Evolutionary conservation across 2,329 filamentous ascomycete genomes (phyloP), one percentile per base, ranked within the genome.

Genomic region (Cladosporium velox): DNA sequence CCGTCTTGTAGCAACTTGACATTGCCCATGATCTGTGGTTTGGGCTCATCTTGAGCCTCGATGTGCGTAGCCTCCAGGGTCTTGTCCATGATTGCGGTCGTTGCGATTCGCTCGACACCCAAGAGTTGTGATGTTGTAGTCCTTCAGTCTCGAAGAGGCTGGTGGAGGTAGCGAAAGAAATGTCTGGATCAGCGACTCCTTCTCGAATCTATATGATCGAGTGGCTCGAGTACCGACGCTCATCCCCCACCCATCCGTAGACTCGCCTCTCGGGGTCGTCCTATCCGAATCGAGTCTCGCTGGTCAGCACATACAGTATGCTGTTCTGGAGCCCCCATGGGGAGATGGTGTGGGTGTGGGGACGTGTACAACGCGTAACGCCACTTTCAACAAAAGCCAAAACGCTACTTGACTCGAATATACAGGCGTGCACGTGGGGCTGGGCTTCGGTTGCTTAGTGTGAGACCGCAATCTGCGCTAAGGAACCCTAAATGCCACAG

Each of bases 1-100:
- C 26, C 54, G 47, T 51, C 60, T 54, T 63, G 47, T 35, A 63
- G 41, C 7, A 63, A 44, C 26, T 55, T 24, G 14, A 63, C 47
- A 18, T 63, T 44, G 47, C 60, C 60, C 60, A 63, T 54, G 6
- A 38, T 24, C 32, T 63, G 32, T 54, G 49, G n/a, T 34, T 58
- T 21, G 34, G 21, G 21, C 26, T 60, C 38, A 47, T 52, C 59
- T 38, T 58, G 28, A 18, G 32, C 30, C 21, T 24, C 30, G 11
- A 35, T n/a, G 32, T 26, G 55, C 21, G 34, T 41, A n/a, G 55
- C 15, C 6, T 58, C 55, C 12, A n/a, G 1, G 18, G 55, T n/a
- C 32, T 58, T 58, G 34, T 38, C 32, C 32, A 38, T 58, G 55
- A 32, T 34, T 12, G 24, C n/a, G 38, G n/a, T 21, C 2, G 28